Conservation (phyloP, 495 filamentous ascomycete genomes). For the Penicillium silybi region DNA sequence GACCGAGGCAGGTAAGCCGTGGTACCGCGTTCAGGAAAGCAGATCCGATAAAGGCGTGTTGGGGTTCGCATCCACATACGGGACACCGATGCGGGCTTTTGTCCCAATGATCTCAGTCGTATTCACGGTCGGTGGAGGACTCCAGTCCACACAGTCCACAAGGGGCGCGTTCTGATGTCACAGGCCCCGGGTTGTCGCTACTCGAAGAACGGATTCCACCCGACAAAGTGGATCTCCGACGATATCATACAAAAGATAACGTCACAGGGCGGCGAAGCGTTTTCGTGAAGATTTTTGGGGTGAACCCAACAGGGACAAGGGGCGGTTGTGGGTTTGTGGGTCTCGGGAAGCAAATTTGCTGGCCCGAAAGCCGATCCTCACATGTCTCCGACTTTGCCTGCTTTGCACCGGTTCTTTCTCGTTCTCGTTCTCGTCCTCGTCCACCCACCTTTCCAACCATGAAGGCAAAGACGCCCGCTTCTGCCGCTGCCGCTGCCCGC, state of each 20-base stretch:
- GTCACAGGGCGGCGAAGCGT: constrained; percentile 11
- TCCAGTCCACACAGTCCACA: neutral
- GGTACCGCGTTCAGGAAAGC: constrained; percentile 18
- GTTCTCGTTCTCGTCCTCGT: too few relatives aligned
- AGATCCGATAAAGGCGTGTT: constrained; percentile 17
- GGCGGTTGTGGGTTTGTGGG: constrained; percentile 1
- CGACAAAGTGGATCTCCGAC: constrained; percentile 6
- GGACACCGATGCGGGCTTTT: neutral
- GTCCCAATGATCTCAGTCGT: neutral
- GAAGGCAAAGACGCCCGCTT: constrained; percentile 22
- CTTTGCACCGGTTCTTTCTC: constrained; percentile 10
- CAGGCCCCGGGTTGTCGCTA: neutral
- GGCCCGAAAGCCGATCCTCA: neutral
- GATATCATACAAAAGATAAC: constrained; percentile 2
- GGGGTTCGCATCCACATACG: constrained; percentile 15
- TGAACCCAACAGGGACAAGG: constrained; percentile 13
- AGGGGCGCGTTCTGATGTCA: constrained; percentile 14
- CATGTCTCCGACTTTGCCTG: constrained; percentile 6
- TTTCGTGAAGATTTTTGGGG: constrained; percentile 8
- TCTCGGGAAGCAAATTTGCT: constrained; percentile 2
- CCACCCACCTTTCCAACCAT: neutral
- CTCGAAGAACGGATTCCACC: neutral
- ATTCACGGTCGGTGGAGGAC: neutral
- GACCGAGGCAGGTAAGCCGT: constrained; percentile 21
- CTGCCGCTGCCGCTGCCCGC: constrained; percentile 21